A percentile compares a stretch with the other conserved stretches of the same genome.
Conservation (phyloP, 129 eudicot species). For the Gnaphalium uliginosum region DNA sequence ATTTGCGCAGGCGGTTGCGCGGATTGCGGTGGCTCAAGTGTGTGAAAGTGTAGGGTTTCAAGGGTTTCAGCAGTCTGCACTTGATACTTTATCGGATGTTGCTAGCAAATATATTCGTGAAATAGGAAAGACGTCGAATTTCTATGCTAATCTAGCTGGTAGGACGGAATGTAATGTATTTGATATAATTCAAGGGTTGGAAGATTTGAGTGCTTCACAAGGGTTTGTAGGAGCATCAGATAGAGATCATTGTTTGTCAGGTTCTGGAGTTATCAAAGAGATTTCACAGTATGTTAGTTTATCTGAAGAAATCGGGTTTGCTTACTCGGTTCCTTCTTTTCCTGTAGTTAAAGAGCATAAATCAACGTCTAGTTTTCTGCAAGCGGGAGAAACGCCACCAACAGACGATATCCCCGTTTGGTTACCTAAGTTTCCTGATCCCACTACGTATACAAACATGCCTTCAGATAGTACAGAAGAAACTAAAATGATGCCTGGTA, state of each 20-base stretch:
- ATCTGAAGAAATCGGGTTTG: constrained; percentile 67
- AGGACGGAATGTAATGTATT: constrained; percentile 75
- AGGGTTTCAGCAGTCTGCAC: constrained; percentile 78
- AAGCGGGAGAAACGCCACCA: constrained; percentile 54
- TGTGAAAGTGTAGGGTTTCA: constrained; percentile 86
- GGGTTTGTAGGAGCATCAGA: constrained; percentile 87
- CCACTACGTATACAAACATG: constrained; percentile 26
- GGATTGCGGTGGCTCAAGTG: constrained; percentile 73
- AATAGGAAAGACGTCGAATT: constrained; percentile 57
- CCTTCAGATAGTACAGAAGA: constrained; percentile 28
- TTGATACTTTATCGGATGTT: constrained; percentile 63
- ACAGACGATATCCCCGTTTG: constrained; percentile 70
- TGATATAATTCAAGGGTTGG: constrained; percentile 80
- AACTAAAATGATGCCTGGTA: constrained; percentile 14
- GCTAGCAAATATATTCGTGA: constrained; percentile 60
- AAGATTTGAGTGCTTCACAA: constrained; percentile 63
- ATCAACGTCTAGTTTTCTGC: constrained; percentile 46
- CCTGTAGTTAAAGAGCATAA: constrained; percentile 56
- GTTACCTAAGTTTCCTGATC: constrained; percentile 75
- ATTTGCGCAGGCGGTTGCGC: constrained; percentile 57
- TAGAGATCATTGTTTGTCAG: constrained; percentile 46
- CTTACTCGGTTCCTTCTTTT: constrained; percentile 60
- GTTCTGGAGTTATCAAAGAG: constrained; percentile 63
- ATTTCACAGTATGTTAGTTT: constrained; percentile 49
- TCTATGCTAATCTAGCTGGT: constrained; percentile 55